Evolutionary conservation across 1,284 basidiomycete genomes (phyloP).

Genomic region (Mixia osmundae): DNA sequence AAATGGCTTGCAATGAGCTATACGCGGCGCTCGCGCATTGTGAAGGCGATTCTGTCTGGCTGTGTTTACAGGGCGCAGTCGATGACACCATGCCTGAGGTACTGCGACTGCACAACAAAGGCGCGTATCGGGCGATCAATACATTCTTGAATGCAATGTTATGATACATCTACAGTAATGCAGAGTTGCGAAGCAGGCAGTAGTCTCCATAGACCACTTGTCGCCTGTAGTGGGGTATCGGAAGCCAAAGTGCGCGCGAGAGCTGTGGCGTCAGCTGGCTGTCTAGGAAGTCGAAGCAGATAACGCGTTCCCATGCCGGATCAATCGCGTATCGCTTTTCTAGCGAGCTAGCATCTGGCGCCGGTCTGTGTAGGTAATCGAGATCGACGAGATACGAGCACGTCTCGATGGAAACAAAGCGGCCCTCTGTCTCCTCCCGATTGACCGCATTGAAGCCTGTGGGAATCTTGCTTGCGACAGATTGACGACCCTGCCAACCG

Average conservation of each 20-base stretch:
- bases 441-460: constrained; percentile 69
- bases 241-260: constrained; percentile 49
- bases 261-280: constrained; percentile 41
- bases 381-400: constrained; percentile 77
- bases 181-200: constrained; percentile 24
- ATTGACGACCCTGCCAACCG: constrained; percentile 21
- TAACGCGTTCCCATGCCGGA: constrained; percentile 45
- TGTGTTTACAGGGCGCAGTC: constrained; percentile 32
- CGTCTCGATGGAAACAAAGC: constrained; percentile 34
- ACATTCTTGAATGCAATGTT: too few relatives aligned
- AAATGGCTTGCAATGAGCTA: constrained; percentile 36
- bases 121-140: too few relatives aligned
- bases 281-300: constrained; percentile 59
- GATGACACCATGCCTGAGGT: neutral
- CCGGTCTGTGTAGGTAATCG: constrained; percentile 40
- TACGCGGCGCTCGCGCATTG: constrained; percentile 35
- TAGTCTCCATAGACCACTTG: constrained; percentile 30
- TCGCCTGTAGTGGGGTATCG: constrained; percentile 39
- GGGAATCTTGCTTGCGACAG: constrained; percentile 44
- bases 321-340: constrained; percentile 58
- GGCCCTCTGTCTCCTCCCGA: constrained; percentile 47
- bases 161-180: neutral
- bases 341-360: constrained; percentile 24
- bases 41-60: constrained; percentile 61
- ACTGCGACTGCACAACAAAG: neutral